Conservation (phyloP, 495 filamentous ascomycete species). For the Penicillium longicatenatum region DNA sequence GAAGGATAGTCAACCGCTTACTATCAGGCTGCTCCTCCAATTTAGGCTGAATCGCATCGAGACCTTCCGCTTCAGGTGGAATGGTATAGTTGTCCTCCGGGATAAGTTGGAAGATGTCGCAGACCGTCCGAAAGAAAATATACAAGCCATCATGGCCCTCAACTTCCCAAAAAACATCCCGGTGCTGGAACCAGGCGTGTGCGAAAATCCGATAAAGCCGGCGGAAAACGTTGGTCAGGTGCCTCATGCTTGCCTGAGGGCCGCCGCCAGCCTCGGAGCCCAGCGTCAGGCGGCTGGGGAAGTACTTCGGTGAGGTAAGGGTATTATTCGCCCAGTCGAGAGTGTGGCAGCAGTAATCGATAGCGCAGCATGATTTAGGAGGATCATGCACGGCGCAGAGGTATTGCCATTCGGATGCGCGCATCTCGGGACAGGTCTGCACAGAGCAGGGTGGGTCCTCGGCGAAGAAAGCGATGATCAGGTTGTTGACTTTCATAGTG, state of each 20-base stretch:
- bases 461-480: conserved; percentile 89
- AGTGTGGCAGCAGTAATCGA: conserved; percentile 98
- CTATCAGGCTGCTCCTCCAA: conserved; percentile 33
- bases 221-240: conserved; percentile 91
- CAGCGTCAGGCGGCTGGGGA: conserved; percentile 83
- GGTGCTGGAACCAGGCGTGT: conserved; percentile 98
- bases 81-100: conserved; percentile 95
- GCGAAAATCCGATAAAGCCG: conserved; percentile 95
- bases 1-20: conserved; percentile 49
- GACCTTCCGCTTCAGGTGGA: conserved; percentile 86
- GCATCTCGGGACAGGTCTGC: conserved; percentile 93
- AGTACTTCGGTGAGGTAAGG: conserved; percentile 85
- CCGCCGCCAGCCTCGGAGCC: conserved; percentile 64
- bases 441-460: conserved; percentile 86
- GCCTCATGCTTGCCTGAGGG: conserved; percentile 64
- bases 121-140: conserved; percentile 94
- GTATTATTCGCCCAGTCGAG: conserved; percentile 95
- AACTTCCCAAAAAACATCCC: conserved; percentile 94
- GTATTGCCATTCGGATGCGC: conserved; percentile 97
- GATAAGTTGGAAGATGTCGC: conserved; percentile 84
- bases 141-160: conserved; percentile 87
- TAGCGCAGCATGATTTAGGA: conserved; percentile 93
- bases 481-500: conserved; percentile 85
- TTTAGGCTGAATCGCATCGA: conserved; percentile 52
- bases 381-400: conserved; percentile 96